Conservation (phyloP, 1,284 basidiomycete genomes). For the Phaffia rhodozyma region DNA sequence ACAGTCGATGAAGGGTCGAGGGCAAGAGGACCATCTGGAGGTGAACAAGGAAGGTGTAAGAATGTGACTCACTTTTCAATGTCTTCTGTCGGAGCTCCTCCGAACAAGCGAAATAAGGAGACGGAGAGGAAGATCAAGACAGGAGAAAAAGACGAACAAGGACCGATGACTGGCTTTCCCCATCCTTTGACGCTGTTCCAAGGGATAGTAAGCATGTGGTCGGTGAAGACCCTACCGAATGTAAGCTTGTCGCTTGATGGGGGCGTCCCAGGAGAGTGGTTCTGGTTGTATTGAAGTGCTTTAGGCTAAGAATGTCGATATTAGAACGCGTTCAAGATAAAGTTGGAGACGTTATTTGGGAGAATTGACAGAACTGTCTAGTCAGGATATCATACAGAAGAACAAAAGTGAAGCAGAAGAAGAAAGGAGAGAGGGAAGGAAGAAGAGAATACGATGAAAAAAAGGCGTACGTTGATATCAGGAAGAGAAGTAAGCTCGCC, state of each 20-base stretch:
- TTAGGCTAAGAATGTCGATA: background rate
- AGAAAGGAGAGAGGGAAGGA: too few relatives aligned
- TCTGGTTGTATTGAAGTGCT: conserved; percentile 26
- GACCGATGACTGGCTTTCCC: conserved; percentile 66
- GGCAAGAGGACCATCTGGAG: conserved; percentile 44
- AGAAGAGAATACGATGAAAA: background rate
- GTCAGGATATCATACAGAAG: background rate
- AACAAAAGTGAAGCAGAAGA: background rate
- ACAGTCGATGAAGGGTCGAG: conserved; percentile 59
- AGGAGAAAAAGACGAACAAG: conserved; percentile 36
- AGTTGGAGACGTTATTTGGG: too few relatives aligned
- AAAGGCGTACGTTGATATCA: conserved; percentile 12
- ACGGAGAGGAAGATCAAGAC: background rate
- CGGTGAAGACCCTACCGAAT: conserved; percentile 42
- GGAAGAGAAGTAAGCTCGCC: conserved; percentile 14
- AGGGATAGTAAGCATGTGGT: conserved; percentile 66
- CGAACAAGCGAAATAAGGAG: too few relatives aligned
- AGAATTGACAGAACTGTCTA: too few relatives aligned
- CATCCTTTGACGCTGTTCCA: conserved; percentile 59
- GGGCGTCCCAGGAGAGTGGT: conserved; percentile 31
- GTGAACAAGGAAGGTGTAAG: background rate
- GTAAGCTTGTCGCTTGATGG: conserved; percentile 27
- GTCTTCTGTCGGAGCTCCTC: background rate
- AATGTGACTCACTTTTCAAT: background rate
- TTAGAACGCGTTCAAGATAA: background rate